phyloP scores from a whole-genome alignment of 208 protist species.

The Wallacemonas collosoma region DNA sequence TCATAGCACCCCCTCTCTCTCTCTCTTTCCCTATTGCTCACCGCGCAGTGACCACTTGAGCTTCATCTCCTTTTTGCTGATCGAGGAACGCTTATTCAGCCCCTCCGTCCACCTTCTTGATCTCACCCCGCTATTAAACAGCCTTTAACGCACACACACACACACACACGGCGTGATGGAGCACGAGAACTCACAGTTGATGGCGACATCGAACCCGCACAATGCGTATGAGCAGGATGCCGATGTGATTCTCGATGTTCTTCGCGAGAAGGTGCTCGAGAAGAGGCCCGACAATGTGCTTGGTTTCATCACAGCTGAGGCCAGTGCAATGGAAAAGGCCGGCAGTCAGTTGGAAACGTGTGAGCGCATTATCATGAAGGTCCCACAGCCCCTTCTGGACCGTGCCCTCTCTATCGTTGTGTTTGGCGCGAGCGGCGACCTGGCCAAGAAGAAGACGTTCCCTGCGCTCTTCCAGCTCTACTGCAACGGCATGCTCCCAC shows the following conservation, averaged over 20 bases:
- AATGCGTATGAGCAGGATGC: constrained; percentile 47
- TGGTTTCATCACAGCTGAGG: constrained; percentile 44
- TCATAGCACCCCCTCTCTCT: too few relatives aligned
- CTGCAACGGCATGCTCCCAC: constrained; percentile 75
- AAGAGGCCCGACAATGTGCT: constrained; percentile 61
- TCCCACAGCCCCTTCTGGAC: constrained; percentile 47
- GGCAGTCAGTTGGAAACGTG: constrained; percentile 21
- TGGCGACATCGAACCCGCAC: constrained; percentile 12
- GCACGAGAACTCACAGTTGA: not conserved
- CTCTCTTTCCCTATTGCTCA: too few relatives aligned
- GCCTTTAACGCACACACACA: too few relatives aligned
- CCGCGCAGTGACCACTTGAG: too few relatives aligned
- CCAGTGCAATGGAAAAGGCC: constrained; percentile 36
- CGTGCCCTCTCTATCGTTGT: constrained; percentile 82
- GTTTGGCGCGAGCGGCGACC: constrained; percentile 90
- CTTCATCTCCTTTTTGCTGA: too few relatives aligned
- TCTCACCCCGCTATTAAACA: too few relatives aligned
- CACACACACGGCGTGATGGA: not conserved
- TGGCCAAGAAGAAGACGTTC: constrained; percentile 94
- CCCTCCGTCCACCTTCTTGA: too few relatives aligned
- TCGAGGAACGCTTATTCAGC: too few relatives aligned
- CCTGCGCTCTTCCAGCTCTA: constrained; percentile 92
- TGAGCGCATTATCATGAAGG: constrained; percentile 52
- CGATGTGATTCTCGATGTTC: constrained; percentile 63
- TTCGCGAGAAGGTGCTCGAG: constrained; percentile 54